Percentiles rank a stretch among this genome's conserved stretches.
These are phyloP conservation scores for Globisporangium acanthophoron DNA, from an alignment of 352 stramenopile species.

Conservation along the genomic window DNA sequence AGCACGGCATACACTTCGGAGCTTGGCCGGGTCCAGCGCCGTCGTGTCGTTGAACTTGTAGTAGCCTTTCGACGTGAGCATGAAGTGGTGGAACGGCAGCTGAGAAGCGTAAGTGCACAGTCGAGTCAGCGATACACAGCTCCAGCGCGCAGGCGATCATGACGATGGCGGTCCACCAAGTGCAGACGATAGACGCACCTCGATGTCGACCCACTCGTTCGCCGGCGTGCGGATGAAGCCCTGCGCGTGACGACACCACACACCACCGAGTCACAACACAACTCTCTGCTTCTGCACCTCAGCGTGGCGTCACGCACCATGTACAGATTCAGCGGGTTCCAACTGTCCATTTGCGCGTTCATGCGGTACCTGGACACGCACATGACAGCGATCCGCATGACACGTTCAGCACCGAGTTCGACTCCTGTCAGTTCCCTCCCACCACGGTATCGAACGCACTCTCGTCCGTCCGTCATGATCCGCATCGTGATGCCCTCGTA, in stretches of 20 bases:
- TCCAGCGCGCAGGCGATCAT: neutral
- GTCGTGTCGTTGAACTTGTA: slow-evolving; percentile 78
- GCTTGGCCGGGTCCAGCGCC: slow-evolving; percentile 63
- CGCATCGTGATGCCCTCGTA: slow-evolving; percentile 84
- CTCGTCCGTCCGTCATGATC: slow-evolving; percentile 80
- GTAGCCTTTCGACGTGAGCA: slow-evolving; percentile 80
- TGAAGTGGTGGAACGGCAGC: slow-evolving; percentile 74
- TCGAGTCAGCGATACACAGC: neutral
- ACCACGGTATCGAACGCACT: slow-evolving; percentile 25
- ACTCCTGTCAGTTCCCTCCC: neutral
- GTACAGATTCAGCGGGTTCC: slow-evolving; percentile 85
- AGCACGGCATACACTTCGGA: slow-evolving; percentile 49
- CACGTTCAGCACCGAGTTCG: neutral
- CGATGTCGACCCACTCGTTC: slow-evolving; percentile 81
- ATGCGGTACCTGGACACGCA: slow-evolving; percentile 47
- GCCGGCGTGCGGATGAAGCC: slow-evolving; percentile 76
- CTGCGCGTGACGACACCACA: slow-evolving; percentile 17
- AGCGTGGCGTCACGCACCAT: slow-evolving; percentile 38
- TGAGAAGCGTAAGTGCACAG: slow-evolving; percentile 9
- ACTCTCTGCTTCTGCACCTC: neutral
- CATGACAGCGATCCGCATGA: neutral
- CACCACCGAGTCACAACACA: neutral
- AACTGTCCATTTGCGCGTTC: slow-evolving; percentile 83
- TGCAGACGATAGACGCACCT: slow-evolving; percentile 24
- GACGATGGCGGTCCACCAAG: too few species aligned